Conservation (phyloP, 495 filamentous ascomycete genomes). For the Hypoxylon fuscum region DNA sequence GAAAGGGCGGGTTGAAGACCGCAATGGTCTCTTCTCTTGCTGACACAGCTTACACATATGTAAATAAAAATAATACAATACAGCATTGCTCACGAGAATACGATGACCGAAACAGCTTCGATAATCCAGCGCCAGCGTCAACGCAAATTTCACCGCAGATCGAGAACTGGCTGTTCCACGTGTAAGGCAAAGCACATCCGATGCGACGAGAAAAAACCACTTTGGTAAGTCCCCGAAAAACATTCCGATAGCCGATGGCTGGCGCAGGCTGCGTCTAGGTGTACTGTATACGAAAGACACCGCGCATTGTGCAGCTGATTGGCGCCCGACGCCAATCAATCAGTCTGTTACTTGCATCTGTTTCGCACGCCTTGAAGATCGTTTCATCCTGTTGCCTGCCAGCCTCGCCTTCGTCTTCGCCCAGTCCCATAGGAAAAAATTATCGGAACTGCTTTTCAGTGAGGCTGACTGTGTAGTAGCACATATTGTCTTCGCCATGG, state of each 20-base stretch:
- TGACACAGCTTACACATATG: slow-evolving; percentile 6
- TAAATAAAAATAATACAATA: not conserved
- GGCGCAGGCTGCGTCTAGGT: slow-evolving; percentile 12
- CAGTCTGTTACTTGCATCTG: slow-evolving; percentile 7
- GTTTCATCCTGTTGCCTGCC: slow-evolving; percentile 4
- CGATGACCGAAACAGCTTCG: slow-evolving; percentile 33
- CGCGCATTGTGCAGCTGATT: slow-evolving; percentile 26
- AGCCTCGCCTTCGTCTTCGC: slow-evolving; percentile 5
- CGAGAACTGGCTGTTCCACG: slow-evolving; percentile 42
- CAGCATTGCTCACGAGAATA: slow-evolving; percentile 9
- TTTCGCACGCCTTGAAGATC: slow-evolving; percentile 1
- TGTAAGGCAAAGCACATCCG: slow-evolving; percentile 48
- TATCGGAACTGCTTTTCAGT: slow-evolving; percentile 14
- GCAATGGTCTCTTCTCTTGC: slow-evolving; percentile 6
- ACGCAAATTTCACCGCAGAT: slow-evolving; percentile 45
- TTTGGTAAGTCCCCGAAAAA: slow-evolving; percentile 43
- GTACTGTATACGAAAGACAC: slow-evolving; percentile 24
- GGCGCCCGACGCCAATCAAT: slow-evolving; percentile 28
- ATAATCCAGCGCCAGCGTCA: slow-evolving; percentile 40
- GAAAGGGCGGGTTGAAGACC: slow-evolving; percentile 2
- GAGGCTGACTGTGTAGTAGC: slow-evolving; percentile 33
- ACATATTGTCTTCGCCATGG: slow-evolving; percentile 48
- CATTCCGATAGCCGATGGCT: slow-evolving; percentile 6
- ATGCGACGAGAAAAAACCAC: slow-evolving; percentile 47
- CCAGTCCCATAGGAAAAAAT: not conserved